phyloP scores from a whole-genome alignment of 176 grass and related monocot species.

The Carex parvula region DNA sequence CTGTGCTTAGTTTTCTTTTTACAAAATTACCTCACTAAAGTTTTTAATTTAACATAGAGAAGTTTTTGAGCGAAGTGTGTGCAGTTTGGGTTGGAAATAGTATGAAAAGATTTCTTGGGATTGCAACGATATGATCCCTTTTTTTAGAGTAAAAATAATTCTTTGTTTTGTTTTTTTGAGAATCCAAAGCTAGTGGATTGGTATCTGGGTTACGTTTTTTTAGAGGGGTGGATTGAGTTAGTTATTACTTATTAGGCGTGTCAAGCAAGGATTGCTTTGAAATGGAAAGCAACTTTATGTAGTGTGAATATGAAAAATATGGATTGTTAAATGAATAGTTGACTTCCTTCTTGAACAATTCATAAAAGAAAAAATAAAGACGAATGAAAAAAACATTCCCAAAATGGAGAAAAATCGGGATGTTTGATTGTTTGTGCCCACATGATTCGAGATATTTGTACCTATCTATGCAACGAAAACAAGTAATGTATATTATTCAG shows the following conservation, averaged over 20 bases:
- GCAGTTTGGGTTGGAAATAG: constrained; percentile 11
- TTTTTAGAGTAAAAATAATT: not conserved
- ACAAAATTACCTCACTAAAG: not conserved
- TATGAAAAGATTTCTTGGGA: not conserved
- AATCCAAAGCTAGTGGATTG: not conserved
- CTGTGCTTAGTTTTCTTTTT: constrained; percentile 22
- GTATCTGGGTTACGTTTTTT: not conserved
- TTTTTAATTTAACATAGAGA: not conserved
- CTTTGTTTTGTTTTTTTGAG: not conserved
- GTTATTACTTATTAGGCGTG: constrained; percentile 4
- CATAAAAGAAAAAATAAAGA: not conserved
- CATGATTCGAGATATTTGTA: too few species aligned
- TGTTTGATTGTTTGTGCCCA: too few species aligned
- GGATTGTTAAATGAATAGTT: not conserved
- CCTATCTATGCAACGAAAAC: too few species aligned
- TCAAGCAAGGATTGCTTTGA: not conserved
- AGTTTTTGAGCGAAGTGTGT: not conserved
- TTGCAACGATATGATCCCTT: not conserved
- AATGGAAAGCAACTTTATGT: constrained; percentile 5
- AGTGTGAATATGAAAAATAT: not conserved
- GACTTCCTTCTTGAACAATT: not conserved
- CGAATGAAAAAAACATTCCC: not conserved
- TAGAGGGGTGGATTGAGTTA: not conserved
- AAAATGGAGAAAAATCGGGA: not conserved
- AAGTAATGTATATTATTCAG: not conserved